Base-by-base conservation (phyloP, 1,284 basidiomycete genomes). In the Pterulicium gracile region DNA sequence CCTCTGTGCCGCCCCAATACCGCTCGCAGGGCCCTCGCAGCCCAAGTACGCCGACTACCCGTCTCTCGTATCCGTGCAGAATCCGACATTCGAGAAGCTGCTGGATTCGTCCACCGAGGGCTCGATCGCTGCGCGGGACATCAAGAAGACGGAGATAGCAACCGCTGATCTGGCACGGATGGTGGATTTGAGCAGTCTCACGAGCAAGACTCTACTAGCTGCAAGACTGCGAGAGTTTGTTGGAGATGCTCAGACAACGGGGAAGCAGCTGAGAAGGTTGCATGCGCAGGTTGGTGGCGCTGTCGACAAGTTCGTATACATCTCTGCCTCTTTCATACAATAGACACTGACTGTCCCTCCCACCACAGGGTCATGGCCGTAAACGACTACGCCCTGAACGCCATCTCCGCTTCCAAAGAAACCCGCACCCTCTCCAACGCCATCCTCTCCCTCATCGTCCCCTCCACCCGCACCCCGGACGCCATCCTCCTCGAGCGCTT, bases 121-220 rank as follows among this genome's bases (percentile, higher is more conserved):
- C 1, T 73, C 77, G 0, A 68, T 67, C 3, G 58, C 86, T 27
- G 75, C 80, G 7, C 57, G 83, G 21, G 73, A 82, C 50, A 73
- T 87, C 49, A 78, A 82, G 61, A 78, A 78, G 58, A 77, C 80
- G n/a, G 78, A 86, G 55, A 77, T 87, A 70, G 83, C 82, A 5
- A 82, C 78, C 1, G 64, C 58, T 24, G 83, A 87, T 56, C 64
- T 87, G 42, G 63, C 75, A 17, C 70, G 73, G 3, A 64, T 84
- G 20, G 78, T 85, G 15, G 68, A 69, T 19, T 60, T 69, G 49
- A 85, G 84, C 56, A 62, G 78, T 15, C 59, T 87, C 54, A 72
- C 64, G 48, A 73, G 73, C 36, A 73, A 66, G 45, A 78, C 83
- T n/a, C 49, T 58, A n/a, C 56, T 87, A 4, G 75, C 73, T 15